Percentiles rank a stretch among this genome's conserved stretches.
phyloP scores from a whole-genome alignment of 352 stramenopile genomes.

The Blastocystis sp. region DNA sequence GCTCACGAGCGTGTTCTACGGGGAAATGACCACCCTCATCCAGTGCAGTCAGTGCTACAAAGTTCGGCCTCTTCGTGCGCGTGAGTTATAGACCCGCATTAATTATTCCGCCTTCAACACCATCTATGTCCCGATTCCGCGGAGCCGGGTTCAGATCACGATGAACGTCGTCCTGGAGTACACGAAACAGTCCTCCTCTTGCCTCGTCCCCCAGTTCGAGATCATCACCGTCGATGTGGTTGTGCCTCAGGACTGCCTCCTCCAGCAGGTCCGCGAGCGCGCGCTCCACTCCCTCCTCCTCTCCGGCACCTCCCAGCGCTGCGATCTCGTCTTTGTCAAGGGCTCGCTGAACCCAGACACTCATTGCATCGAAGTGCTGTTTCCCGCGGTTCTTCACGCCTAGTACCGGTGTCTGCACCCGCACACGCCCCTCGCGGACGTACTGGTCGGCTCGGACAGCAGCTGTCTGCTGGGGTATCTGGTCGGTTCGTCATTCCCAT shows the following conservation, averaged over 20 bases:
- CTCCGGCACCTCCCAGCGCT: background rate
- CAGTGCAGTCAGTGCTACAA: constrained; percentile 34
- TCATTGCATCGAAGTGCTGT: background rate
- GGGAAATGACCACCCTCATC: background rate
- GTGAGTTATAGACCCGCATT: background rate
- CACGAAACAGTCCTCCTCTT: background rate
- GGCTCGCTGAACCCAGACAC: background rate
- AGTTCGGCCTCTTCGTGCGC: background rate
- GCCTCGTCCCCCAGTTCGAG: background rate
- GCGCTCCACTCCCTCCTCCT: background rate
- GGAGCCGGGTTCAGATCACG: constrained; percentile 2
- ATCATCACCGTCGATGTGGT: background rate
- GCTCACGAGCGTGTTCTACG: constrained; percentile 47
- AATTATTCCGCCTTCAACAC: constrained; percentile 40
- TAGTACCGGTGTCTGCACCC: background rate
- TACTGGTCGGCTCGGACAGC: background rate
- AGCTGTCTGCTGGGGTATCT: background rate
- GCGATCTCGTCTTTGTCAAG: background rate
- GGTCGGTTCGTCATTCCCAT: background rate
- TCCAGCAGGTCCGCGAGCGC: background rate
- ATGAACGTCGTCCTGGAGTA: constrained; percentile 50
- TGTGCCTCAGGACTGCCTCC: background rate
- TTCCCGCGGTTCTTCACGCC: background rate
- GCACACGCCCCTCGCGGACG: background rate
- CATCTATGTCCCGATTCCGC: constrained; percentile 19